Conservation (phyloP, 2,329 filamentous ascomycete species). For the Mycogone perniciosa region DNA sequence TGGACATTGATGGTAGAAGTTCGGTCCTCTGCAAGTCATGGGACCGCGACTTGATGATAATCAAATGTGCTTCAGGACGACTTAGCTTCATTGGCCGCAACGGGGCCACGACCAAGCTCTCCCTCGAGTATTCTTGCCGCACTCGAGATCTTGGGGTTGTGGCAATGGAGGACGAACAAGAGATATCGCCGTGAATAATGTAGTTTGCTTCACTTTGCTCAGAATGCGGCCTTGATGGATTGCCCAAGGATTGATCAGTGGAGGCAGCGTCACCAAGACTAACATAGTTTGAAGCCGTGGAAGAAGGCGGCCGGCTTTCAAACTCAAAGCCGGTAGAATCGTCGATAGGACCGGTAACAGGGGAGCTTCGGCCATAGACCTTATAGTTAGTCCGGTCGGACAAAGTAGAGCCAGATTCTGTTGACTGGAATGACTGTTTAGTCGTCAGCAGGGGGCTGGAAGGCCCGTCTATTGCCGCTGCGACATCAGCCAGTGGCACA, state of each 20-base stretch:
- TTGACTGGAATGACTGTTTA: conserved; percentile 23
- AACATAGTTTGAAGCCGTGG: conserved; percentile 45
- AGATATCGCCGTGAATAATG: conserved; percentile 42
- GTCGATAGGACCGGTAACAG: conserved; percentile 13
- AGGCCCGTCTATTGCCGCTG: conserved; percentile 2
- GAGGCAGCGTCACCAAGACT: conserved; percentile 47
- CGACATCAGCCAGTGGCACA: not conserved
- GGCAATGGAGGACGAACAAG: conserved; percentile 35
- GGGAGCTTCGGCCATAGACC: conserved; percentile 43
- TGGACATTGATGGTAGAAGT: conserved; percentile 52
- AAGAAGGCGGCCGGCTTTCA: conserved; percentile 37
- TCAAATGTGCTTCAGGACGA: conserved; percentile 36
- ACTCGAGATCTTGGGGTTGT: conserved; percentile 26
- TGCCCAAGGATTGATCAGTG: conserved; percentile 31
- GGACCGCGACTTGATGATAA: conserved; percentile 45
- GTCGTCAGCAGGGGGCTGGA: conserved; percentile 15
- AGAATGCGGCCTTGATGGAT: conserved; percentile 28
- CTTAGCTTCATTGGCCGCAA: conserved; percentile 31
- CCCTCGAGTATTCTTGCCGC: conserved; percentile 49
- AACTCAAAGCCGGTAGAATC: conserved; percentile 23
- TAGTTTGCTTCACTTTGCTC: conserved; percentile 46
- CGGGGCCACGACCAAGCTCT: conserved; percentile 53
- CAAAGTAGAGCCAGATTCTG: conserved; percentile 35
- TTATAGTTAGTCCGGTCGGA: conserved; percentile 51
- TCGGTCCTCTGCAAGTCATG: conserved; percentile 47